Conservation (phyloP, 192 early-diverging fungal species). For the Coemansia sp. region DNA sequence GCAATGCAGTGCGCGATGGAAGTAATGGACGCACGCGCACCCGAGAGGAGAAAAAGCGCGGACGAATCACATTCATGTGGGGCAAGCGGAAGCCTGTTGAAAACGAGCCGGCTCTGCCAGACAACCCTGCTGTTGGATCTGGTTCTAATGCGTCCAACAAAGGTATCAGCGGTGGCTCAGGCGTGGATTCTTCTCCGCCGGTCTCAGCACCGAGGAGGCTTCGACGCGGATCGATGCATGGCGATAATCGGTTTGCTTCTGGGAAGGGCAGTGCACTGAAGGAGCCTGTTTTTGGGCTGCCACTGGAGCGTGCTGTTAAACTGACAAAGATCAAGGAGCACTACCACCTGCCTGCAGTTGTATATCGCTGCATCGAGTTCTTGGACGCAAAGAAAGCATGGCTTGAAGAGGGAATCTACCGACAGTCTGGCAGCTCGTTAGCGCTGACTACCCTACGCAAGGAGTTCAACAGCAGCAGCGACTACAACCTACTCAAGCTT, state of each 20-base stretch:
- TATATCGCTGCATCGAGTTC: slow-evolving; percentile 96
- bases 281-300: slow-evolving; percentile 77
- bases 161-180: slow-evolving; percentile 10
- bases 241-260: slow-evolving; percentile 17
- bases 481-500: slow-evolving; percentile 51
- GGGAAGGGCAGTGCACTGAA: slow-evolving; percentile 16
- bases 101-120: slow-evolving; percentile 27
- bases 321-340: slow-evolving; percentile 70
- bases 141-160: neutral
- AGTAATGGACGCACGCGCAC: slow-evolving; percentile 23
- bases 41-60: slow-evolving; percentile 57
- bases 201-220: slow-evolving; percentile 34
- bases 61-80: slow-evolving; percentile 58
- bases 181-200: slow-evolving; percentile 17
- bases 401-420: slow-evolving; percentile 94
- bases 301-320: slow-evolving; percentile 77
- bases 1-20: neutral
- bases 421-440: slow-evolving; percentile 76
- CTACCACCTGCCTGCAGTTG: slow-evolving; percentile 83
- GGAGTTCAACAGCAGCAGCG: slow-evolving; percentile 69
- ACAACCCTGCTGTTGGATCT: slow-evolving; percentile 14
- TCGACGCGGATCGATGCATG: slow-evolving; percentile 46
- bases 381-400: slow-evolving; percentile 86
- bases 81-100: slow-evolving; percentile 47
- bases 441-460: slow-evolving; percentile 76